Evolutionary conservation across 2,329 filamentous ascomycete genomes (phyloP), one percentile per base, ranked within the genome.

Genomic region (Tolypocladium cylindrosporum): DNA sequence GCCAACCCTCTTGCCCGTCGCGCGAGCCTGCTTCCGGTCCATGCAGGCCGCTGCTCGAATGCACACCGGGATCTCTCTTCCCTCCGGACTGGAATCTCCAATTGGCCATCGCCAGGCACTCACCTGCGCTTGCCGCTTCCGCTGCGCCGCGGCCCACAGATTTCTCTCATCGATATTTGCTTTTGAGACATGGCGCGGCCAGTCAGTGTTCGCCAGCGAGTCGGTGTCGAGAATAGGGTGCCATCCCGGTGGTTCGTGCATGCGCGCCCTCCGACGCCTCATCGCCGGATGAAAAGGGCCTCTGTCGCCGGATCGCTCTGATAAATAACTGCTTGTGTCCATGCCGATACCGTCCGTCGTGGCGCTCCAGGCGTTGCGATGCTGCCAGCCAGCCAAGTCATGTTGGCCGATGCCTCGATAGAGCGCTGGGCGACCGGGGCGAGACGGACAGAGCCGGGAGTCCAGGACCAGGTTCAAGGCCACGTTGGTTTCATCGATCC

Each of bases 161-260:
- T 10, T 54, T n/a, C 37, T 52, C 51, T 56, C 37, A 53, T 53
- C 51, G 39, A 36, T 45, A 56, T 27, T 60, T 58, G 42, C 56
- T 61, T 57, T 56, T 55, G 54, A 57, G 60, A 55, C 60, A 61
- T 57, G 57, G 40, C 57, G 27, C 56, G n/a, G 34, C 36, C 45
- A 50, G 39, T 39, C 41, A 39, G 54, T 39, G 9, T 50, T 55
- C 39, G 39, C 54, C 45, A 42, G 40, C 54, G 43, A 56, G 39
- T 56, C 48, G 41, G 57, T 53, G 57, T 56, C 45, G n/a, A 53
- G 21, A 13, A 27, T 31, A 45, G 36, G 31, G 42, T 21, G 42
- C 31, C 42, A 50, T 45, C 42, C 55, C 24, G 50, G 51, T 54
- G 56, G 53, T 24, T 37, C 56, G 40, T 57, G 56, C 56, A 54